Evolutionary conservation across 371 early-diverging fungal genomes (phyloP).

Genomic region (Saksenaea oblongispora): DNA sequence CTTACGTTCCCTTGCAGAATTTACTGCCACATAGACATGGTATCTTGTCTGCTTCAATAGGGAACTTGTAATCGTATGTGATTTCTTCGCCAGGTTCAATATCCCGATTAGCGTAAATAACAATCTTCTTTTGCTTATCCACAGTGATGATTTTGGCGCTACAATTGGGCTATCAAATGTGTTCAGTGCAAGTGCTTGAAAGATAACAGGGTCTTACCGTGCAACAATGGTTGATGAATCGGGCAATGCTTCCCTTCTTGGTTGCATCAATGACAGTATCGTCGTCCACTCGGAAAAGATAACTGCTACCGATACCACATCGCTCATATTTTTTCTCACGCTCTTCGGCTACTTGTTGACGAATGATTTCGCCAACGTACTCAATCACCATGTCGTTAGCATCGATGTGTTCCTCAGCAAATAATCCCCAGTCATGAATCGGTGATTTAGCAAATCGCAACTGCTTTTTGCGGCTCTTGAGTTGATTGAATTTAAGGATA

Average conservation of each 20-base stretch:
- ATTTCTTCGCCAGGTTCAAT: conserved; percentile 96
- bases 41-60: conserved; percentile 90
- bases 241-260: conserved; percentile 93
- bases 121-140: conserved; percentile 89
- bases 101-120: conserved; percentile 88
- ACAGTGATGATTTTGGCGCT: conserved; percentile 89
- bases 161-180: conserved; percentile 86
- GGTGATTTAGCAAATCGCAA: conserved; percentile 86
- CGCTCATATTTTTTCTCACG: conserved; percentile 92
- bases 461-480: conserved; percentile 86
- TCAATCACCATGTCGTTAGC: conserved; percentile 96
- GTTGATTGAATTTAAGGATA: conserved; percentile 84
- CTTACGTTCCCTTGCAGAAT: conserved; percentile 78
- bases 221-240: conserved; percentile 98
- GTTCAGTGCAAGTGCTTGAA: conserved; percentile 9
- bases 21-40: conserved; percentile 92
- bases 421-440: conserved; percentile 98
- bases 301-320: conserved; percentile 91
- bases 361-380: conserved; percentile 98
- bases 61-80: conserved; percentile 99
- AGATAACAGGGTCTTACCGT: conserved; percentile 63
- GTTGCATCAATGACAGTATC: conserved; percentile 99
- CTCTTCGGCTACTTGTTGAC: conserved; percentile 93
- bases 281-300: conserved; percentile 96
- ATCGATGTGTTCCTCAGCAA: conserved; percentile 89